Percentiles rank a stretch among this genome's conserved stretches.
Evolutionary conservation across 768 basidiomycete genomes (phyloP).

Genomic region (Phaeotremella fagi): DNA sequence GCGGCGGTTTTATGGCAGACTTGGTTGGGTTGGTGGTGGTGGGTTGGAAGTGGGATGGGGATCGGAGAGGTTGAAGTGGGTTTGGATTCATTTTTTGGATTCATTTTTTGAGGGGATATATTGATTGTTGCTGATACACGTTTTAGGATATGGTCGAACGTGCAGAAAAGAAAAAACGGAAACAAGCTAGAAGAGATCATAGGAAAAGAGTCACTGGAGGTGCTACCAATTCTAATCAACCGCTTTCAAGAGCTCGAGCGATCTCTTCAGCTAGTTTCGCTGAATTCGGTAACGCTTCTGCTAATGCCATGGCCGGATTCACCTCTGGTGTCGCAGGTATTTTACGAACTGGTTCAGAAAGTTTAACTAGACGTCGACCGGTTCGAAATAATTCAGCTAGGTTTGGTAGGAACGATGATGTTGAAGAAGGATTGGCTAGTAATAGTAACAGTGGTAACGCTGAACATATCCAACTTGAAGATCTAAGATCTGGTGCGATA

Average conservation of each 20-base stretch:
- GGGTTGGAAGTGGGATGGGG: conserved; percentile 80
- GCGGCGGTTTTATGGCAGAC: conserved; percentile 92
- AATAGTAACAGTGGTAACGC: background rate
- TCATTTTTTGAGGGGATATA: too few relatives aligned
- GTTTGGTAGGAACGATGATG: conserved; percentile 1
- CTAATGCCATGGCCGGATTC: conserved; percentile 21
- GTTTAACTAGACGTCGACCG: conserved; percentile 17
- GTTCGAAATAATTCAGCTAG: background rate
- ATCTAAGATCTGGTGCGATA: background rate
- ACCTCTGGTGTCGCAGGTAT: conserved; percentile 34
- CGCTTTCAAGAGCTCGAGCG: conserved; percentile 1
- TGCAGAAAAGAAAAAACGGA: conserved; percentile 37
- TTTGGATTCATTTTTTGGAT: too few relatives aligned
- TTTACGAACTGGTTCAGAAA: conserved; percentile 19
- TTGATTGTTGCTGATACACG: too few relatives aligned
- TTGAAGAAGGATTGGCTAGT: conserved; percentile 25
- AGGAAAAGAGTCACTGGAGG: conserved; percentile 16
- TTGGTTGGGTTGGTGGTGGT: conserved; percentile 98
- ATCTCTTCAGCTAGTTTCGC: conserved; percentile 15
- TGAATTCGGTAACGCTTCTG: conserved; percentile 9
- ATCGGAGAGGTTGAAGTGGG: conserved; percentile 64
- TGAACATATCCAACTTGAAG: background rate
- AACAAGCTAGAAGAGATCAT: conserved; percentile 31
- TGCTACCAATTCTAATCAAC: background rate
- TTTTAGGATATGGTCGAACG: conserved; percentile 42